Conservation (phyloP, 139 green algal genomes). For the Eudorina sp. region DNA sequence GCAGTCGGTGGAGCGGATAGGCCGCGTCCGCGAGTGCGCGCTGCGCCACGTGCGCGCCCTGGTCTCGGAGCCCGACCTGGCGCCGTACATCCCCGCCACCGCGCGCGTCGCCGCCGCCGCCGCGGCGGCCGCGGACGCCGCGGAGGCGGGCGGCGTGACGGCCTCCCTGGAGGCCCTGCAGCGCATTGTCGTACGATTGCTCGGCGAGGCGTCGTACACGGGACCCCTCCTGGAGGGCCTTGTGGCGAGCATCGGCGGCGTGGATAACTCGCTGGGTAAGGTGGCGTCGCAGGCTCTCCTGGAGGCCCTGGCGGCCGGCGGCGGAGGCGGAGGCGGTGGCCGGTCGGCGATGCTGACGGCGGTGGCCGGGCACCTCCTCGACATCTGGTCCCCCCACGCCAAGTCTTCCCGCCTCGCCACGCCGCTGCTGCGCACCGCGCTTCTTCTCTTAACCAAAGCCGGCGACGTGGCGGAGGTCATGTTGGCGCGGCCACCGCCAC, state of each 20-base stretch:
- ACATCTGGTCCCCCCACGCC: conserved; percentile 59
- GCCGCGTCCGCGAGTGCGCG: conserved; percentile 74
- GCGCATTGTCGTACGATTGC: background rate
- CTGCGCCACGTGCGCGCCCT: conserved; percentile 49
- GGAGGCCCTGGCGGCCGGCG: conserved; percentile 41
- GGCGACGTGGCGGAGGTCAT: background rate
- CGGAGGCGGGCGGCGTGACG: conserved; percentile 6
- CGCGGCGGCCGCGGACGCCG: background rate
- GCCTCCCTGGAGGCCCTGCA: conserved; percentile 12
- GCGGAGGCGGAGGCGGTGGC: background rate
- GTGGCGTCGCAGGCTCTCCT: conserved; percentile 67
- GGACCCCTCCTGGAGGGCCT: conserved; percentile 79
- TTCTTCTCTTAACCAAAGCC: conserved; percentile 68
- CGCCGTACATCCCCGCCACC: conserved; percentile 20
- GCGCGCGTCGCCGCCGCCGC: background rate
- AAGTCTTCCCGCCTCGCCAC: conserved; percentile 61
- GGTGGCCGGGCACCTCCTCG: conserved; percentile 47
- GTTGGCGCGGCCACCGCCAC: conserved; percentile 15
- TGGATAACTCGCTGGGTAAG: conserved; percentile 80
- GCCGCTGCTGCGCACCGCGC: conserved; percentile 68
- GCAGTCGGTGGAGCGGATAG: conserved; percentile 91
- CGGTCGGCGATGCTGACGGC: conserved; percentile 11
- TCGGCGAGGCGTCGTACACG: conserved; percentile 31
- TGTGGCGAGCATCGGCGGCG: conserved; percentile 82
- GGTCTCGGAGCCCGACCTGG: background rate